Conservation (phyloP, 805 yeast species). For the Gaillardinia entomophila region DNA sequence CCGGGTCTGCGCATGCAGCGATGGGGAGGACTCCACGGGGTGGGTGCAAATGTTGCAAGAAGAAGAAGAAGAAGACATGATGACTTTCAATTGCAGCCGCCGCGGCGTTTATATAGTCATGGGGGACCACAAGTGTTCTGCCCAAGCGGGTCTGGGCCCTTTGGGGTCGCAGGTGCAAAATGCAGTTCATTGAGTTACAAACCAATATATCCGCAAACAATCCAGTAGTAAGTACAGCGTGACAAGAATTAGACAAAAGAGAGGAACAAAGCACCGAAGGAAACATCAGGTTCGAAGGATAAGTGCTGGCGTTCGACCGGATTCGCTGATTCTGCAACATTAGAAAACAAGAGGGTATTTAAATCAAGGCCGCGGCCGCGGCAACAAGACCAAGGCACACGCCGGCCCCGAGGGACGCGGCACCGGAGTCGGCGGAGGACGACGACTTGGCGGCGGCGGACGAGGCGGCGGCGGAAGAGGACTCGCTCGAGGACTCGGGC, state of each 20-base stretch:
- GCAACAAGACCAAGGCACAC: conserved; percentile 20
- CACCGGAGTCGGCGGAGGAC: conserved; percentile 14
- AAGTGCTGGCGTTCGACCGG: background rate
- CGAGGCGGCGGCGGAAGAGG: conserved; percentile 25
- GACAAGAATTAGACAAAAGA: background rate
- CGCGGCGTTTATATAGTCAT: too few relatives aligned
- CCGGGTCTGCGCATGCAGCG: too few relatives aligned
- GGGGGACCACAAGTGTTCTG: too few relatives aligned
- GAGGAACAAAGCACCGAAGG: background rate
- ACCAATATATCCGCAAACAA: background rate
- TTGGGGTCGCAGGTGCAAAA: too few relatives aligned
- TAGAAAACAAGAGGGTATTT: conserved; percentile 1
- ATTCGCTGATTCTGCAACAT: background rate
- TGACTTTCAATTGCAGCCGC: background rate
- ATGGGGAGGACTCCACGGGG: background rate
- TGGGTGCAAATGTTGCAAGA: background rate
- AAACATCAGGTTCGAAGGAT: too few relatives aligned
- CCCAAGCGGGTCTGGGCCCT: too few relatives aligned
- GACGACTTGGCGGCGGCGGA: background rate
- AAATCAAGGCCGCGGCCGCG: conserved; percentile 25
- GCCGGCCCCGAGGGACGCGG: conserved; percentile 18
- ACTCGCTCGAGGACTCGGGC: conserved; percentile 6
- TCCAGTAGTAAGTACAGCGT: background rate
- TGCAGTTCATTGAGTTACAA: too few relatives aligned
- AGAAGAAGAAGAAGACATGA: background rate